Percentiles rank a stretch among this genome's conserved stretches.
phyloP scores from a whole-genome alignment of 495 filamentous ascomycete species.

The Neurospora sp. region DNA sequence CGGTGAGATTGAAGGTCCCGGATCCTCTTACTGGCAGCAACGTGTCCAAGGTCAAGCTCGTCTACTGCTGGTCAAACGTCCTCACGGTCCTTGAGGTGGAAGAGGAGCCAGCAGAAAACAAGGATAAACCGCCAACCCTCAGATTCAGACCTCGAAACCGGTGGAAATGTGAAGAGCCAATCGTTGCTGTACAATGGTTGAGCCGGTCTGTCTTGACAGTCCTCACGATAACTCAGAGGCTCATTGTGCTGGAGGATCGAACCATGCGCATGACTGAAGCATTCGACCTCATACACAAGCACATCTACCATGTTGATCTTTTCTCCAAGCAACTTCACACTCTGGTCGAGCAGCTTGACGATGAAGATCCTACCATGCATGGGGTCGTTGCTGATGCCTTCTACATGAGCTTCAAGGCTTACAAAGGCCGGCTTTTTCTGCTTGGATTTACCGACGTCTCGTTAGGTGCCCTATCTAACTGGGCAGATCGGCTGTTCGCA shows the following conservation, averaged over 20 bases:
- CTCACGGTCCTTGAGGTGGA: slow-evolving; percentile 84
- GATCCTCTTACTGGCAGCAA: slow-evolving; percentile 44
- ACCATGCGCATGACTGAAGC: slow-evolving; percentile 85
- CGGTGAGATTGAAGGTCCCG: slow-evolving; percentile 76
- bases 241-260: slow-evolving; percentile 86
- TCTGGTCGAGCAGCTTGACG: slow-evolving; percentile 80
- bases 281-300: slow-evolving; percentile 82
- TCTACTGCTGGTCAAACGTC: slow-evolving; percentile 96
- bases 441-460: slow-evolving; percentile 84
- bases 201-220: slow-evolving; percentile 87
- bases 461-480: slow-evolving; percentile 86
- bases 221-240: slow-evolving; percentile 82
- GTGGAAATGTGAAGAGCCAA: slow-evolving; percentile 90
- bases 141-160: slow-evolving; percentile 74
- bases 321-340: slow-evolving; percentile 74
- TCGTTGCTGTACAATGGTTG: slow-evolving; percentile 94
- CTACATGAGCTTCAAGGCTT: slow-evolving; percentile 91
- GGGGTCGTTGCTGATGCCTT: slow-evolving; percentile 96
- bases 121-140: slow-evolving; percentile 62
- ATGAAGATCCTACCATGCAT: slow-evolving; percentile 82
- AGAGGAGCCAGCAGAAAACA: slow-evolving; percentile 55
- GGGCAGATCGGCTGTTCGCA: slow-evolving; percentile 94
- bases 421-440: slow-evolving; percentile 88
- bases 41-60: slow-evolving; percentile 73
- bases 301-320: slow-evolving; percentile 82